Percentiles rank a stretch among this genome's conserved stretches.
These are phyloP conservation scores for Nicotiana tabacum DNA, from an alignment of 257 asterid genomes.

Conservation along the genomic window DNA sequence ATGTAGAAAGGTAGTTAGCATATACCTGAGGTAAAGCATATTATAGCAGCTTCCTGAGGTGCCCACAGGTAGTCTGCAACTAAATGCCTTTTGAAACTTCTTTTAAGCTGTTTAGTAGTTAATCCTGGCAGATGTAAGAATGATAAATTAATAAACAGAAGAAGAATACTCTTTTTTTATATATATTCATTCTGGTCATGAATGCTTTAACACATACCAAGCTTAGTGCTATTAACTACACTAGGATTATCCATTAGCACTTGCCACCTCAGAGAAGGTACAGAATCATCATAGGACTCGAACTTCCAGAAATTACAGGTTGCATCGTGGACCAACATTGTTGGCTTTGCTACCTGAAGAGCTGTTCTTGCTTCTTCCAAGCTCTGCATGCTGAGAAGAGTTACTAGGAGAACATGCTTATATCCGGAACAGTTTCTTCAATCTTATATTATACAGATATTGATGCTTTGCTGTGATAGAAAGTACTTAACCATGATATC, in stretches of 20 bases:
- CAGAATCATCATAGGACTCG: conserved; percentile 36
- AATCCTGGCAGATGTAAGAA: conserved; percentile 34
- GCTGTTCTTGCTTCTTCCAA: conserved; percentile 80
- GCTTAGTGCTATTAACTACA: conserved; percentile 14
- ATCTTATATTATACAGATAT: not conserved
- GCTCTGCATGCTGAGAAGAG: conserved; percentile 41
- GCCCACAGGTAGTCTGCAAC: conserved; percentile 56
- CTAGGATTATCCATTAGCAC: conserved; percentile 39
- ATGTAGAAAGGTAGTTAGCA: not conserved
- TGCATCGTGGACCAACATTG: conserved; percentile 55
- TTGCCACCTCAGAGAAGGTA: conserved; percentile 60
- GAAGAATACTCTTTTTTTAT: not conserved
- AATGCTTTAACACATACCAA: conserved; percentile 24
- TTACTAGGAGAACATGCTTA: conserved; percentile 7
- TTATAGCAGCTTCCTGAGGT: conserved; percentile 63
- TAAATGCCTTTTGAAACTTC: conserved; percentile 14
- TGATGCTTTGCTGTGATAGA: not conserved
- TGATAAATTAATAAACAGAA: not conserved
- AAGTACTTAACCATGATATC: not conserved
- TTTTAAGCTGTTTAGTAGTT: conserved; percentile 42
- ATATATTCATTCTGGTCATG: not conserved
- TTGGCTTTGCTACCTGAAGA: conserved; percentile 60
- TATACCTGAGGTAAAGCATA: conserved; percentile 77
- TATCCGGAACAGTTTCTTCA: not conserved
- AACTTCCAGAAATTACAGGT: conserved; percentile 64